phyloP scores from a whole-genome alignment of 2,329 filamentous ascomycete species.

The Lasiodiplodia sp. region DNA sequence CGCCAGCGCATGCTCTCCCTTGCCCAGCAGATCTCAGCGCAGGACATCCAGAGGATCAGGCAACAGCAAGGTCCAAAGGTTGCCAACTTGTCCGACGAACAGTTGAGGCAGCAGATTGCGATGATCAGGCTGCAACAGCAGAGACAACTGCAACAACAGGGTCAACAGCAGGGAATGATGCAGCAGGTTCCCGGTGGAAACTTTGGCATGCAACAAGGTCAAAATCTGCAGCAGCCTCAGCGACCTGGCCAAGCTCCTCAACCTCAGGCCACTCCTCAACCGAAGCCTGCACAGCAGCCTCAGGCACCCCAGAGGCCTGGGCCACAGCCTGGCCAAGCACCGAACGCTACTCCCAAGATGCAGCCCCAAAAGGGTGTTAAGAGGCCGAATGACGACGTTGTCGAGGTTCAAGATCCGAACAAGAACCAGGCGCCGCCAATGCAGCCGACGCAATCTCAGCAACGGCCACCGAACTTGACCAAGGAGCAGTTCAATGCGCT shows the following conservation, averaged over 20 bases:
- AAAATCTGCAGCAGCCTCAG: conserved; percentile 40
- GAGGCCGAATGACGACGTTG: conserved; percentile 51
- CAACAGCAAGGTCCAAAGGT: conserved; percentile 37
- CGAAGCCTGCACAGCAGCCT: conserved; percentile 36
- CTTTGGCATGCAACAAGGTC: conserved; percentile 32
- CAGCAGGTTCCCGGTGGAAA: conserved; percentile 39
- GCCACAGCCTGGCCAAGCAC: conserved; percentile 38
- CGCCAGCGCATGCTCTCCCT: conserved; percentile 16
- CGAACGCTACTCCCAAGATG: conserved; percentile 34
- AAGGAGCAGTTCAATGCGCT: conserved; percentile 45
- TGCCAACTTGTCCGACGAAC: conserved; percentile 48
- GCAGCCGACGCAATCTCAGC: conserved; percentile 43
- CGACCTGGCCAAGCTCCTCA: conserved; percentile 32
- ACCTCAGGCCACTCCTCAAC: conserved; percentile 31
- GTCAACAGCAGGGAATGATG: conserved; percentile 37
- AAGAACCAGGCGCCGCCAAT: conserved; percentile 46
- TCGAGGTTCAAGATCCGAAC: conserved; percentile 47
- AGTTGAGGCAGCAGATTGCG: conserved; percentile 42
- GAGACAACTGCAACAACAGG: conserved; percentile 37
- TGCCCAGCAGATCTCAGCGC: conserved; percentile 22
- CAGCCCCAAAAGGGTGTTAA: conserved; percentile 44
- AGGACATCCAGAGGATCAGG: conserved; percentile 32
- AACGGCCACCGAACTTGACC: conserved; percentile 40
- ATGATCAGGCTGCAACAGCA: conserved; percentile 47
- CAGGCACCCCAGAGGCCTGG: conserved; percentile 34